A percentile compares a stretch with the other conserved stretches of the same genome.
Evolutionary conservation across 208 protist species (phyloP).

Genomic region (Trypanosoma mega): DNA sequence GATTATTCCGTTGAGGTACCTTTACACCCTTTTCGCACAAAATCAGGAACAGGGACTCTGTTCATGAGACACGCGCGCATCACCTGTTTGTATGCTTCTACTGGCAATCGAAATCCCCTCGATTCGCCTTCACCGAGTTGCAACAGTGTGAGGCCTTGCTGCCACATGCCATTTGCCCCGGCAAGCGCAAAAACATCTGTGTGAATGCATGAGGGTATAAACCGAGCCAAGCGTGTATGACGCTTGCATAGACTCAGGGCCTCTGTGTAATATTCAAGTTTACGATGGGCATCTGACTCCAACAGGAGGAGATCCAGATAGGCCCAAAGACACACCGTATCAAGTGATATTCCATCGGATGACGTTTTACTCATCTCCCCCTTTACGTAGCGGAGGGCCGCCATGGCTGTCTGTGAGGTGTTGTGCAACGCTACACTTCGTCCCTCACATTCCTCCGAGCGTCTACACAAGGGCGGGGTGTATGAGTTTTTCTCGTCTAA

Average conservation of each 20-base stretch:
- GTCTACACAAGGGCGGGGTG: too few species aligned
- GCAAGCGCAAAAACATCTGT: conserved; percentile 21
- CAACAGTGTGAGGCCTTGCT: conserved; percentile 13
- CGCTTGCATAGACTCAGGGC: conserved; percentile 11
- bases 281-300: neutral
- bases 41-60: conserved; percentile 22
- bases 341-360: neutral
- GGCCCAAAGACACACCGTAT: conserved; percentile 17
- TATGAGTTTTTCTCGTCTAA: too few species aligned
- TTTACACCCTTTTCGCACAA: conserved; percentile 17
- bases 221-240: neutral
- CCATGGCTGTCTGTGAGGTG: too few species aligned
- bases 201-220: conserved; percentile 22
- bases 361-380: neutral
- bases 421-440: too few species aligned
- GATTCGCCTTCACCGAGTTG: conserved; percentile 14
- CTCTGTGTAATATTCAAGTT: conserved; percentile 18
- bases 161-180: conserved; percentile 22
- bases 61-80: conserved; percentile 35
- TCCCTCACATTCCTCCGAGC: too few species aligned
- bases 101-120: conserved; percentile 18
- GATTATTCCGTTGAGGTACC: neutral
- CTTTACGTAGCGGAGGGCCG: conserved; percentile 14
- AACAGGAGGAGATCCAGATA: conserved; percentile 17
- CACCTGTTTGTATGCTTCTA: conserved; percentile 31